Percentiles rank a stretch among this genome's conserved stretches.
Conservation (phyloP, 2,329 filamentous ascomycete species). For the Camillea tinctor region DNA sequence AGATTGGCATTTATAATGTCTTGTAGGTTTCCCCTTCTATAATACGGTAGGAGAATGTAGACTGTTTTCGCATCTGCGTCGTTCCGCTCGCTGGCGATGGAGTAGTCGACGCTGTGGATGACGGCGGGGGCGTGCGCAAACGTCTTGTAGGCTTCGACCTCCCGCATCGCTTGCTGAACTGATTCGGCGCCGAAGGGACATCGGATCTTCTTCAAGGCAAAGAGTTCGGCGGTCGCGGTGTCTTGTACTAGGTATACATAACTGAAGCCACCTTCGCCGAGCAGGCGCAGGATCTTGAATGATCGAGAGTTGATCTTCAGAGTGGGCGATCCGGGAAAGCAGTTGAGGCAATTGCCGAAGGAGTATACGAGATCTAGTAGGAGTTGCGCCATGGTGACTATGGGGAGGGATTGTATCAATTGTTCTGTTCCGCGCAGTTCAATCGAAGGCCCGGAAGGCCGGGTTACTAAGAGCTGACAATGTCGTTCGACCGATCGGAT, state of each 20-base stretch:
- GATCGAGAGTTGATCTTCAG: slow-evolving; percentile 92
- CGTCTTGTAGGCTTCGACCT: slow-evolving; percentile 93
- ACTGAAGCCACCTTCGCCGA: slow-evolving; percentile 97
- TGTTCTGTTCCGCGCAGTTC: slow-evolving; percentile 6
- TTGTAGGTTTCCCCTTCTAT: slow-evolving; percentile 90
- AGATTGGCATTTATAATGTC: slow-evolving; percentile 98
- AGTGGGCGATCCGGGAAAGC: slow-evolving; percentile 90
- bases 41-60: slow-evolving; percentile 95
- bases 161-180: slow-evolving; percentile 89
- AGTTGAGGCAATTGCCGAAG: slow-evolving; percentile 91
- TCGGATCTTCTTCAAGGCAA: slow-evolving; percentile 97
- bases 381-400: slow-evolving; percentile 69
- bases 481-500: too few species aligned
- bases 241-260: slow-evolving; percentile 99
- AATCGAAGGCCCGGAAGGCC: neutral
- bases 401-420: neutral
- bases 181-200: slow-evolving; percentile 98
- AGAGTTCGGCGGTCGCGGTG: slow-evolving; percentile 75
- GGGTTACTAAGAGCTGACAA: slow-evolving; percentile 2
- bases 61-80: slow-evolving; percentile 81
- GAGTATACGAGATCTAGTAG: slow-evolving; percentile 88
- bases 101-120: slow-evolving; percentile 47
- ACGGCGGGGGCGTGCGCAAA: slow-evolving; percentile 83
- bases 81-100: slow-evolving; percentile 54
- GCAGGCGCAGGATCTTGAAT: slow-evolving; percentile 91